phyloP scores from a whole-genome alignment of 2,329 filamentous ascomycete species.

The Trichoderma lentiforme region DNA sequence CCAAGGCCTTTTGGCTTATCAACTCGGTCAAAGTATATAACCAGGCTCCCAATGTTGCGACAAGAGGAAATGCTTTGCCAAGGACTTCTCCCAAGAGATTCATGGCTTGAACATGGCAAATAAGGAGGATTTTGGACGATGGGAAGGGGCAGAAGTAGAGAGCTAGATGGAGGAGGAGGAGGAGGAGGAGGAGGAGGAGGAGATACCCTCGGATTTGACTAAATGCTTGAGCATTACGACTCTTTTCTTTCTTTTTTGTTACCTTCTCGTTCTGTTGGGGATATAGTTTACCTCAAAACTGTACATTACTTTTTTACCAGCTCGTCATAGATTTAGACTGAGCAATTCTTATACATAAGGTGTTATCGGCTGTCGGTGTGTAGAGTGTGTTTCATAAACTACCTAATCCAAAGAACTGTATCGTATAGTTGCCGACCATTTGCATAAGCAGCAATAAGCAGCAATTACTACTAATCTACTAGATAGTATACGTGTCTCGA shows the following conservation, averaged over 20 bases:
- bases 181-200: background rate
- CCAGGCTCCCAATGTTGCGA: slow-evolving; percentile 11
- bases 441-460: background rate
- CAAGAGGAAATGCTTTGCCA: background rate
- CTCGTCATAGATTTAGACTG: background rate
- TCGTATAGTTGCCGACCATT: background rate
- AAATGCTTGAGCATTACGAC: background rate
- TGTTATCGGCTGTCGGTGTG: background rate
- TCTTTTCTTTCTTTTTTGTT: background rate
- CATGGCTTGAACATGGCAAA: background rate
- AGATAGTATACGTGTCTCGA: background rate
- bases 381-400: background rate
- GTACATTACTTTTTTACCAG: background rate
- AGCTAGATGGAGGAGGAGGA: background rate
- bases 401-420: background rate
- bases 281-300: background rate
- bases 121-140: background rate
- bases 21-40: slow-evolving; percentile 65
- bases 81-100: background rate
- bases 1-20: slow-evolving; percentile 73
- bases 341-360: background rate
- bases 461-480: background rate
- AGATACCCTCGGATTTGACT: background rate
- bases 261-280: background rate
- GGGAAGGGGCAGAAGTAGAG: background rate